A percentile compares a stretch with the other conserved stretches of the same genome.
phyloP scores from a whole-genome alignment of 2,329 filamentous ascomycete genomes.

The Calonectria naviculata region DNA sequence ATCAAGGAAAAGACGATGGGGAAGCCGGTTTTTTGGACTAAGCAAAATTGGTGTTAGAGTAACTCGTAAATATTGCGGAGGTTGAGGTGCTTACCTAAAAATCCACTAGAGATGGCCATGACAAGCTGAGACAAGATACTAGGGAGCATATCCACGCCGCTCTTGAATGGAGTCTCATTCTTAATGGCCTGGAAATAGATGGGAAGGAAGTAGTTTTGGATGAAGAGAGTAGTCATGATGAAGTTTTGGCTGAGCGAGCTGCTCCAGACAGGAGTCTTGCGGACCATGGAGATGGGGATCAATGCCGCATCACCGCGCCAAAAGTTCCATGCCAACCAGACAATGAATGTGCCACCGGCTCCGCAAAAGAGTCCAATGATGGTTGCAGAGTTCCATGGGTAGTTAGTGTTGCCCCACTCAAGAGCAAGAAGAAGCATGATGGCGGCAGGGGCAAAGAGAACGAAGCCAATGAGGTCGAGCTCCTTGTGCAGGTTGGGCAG shows the following conservation, averaged over 20 bases:
- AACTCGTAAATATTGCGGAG: too few relatives aligned
- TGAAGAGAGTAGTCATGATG: background rate
- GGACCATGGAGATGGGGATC: conserved; percentile 1
- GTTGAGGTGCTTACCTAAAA: too few relatives aligned
- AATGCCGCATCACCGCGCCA: background rate
- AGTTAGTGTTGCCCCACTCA: conserved; percentile 44
- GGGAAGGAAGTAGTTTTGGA: background rate
- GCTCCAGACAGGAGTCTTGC: background rate
- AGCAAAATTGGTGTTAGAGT: too few relatives aligned
- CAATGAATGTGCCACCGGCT: conserved; percentile 11
- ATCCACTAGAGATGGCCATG: background rate
- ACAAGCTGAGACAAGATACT: background rate
- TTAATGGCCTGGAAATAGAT: conserved; percentile 5
- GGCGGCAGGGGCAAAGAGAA: conserved; percentile 55
- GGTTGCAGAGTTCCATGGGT: conserved; percentile 54
- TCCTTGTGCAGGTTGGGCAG: background rate
- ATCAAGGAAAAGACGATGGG: background rate
- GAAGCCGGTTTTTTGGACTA: background rate
- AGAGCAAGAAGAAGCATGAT: conserved; percentile 60
- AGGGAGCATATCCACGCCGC: background rate
- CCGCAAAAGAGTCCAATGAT: conserved; percentile 53
- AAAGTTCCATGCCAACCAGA: background rate
- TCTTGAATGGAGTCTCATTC: background rate
- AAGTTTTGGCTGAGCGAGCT: background rate
- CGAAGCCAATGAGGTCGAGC: conserved; percentile 46